Conservation (phyloP, 2,329 filamentous ascomycete species). For the Botrytis byssoidea region DNA sequence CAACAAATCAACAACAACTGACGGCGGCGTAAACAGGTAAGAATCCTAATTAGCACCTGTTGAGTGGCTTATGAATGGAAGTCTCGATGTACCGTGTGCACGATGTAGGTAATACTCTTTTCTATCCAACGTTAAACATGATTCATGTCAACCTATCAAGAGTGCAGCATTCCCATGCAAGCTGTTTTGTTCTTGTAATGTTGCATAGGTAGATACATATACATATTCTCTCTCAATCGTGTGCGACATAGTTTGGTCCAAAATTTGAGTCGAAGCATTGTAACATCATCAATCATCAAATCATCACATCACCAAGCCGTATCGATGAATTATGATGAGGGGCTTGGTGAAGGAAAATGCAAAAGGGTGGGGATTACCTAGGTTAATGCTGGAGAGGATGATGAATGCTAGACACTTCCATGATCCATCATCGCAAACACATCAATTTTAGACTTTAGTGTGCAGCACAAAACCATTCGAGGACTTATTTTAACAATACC, state of each 20-base stretch:
- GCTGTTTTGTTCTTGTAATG: slow-evolving; percentile 6
- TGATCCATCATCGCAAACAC: slow-evolving; percentile 1
- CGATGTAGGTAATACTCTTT: neutral
- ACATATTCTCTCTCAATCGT: slow-evolving; percentile 17
- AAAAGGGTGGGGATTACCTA: slow-evolving; percentile 1
- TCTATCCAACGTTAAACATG: neutral
- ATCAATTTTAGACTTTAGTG: slow-evolving; percentile 1
- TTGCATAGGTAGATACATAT: neutral
- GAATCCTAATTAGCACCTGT: neutral
- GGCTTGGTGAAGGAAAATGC: slow-evolving; percentile 4
- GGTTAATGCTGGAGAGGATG: neutral
- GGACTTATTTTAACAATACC: neutral
- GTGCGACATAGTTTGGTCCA: slow-evolving; percentile 18
- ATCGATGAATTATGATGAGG: neutral
- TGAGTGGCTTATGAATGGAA: neutral
- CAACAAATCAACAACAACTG: neutral
- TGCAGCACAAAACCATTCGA: neutral
- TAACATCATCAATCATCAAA: slow-evolving; percentile 4
- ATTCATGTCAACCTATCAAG: slow-evolving; percentile 13
- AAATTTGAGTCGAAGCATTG: slow-evolving; percentile 1
- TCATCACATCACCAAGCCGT: slow-evolving; percentile 1
- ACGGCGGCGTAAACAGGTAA: slow-evolving; percentile 2
- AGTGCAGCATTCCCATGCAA: slow-evolving; percentile 1
- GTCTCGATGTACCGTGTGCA: neutral
- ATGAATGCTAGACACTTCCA: neutral